Evolutionary conservation across 2,329 filamentous ascomycete genomes (phyloP), one percentile per base, ranked within the genome.

Genomic region (Alternaria sp.): DNA sequence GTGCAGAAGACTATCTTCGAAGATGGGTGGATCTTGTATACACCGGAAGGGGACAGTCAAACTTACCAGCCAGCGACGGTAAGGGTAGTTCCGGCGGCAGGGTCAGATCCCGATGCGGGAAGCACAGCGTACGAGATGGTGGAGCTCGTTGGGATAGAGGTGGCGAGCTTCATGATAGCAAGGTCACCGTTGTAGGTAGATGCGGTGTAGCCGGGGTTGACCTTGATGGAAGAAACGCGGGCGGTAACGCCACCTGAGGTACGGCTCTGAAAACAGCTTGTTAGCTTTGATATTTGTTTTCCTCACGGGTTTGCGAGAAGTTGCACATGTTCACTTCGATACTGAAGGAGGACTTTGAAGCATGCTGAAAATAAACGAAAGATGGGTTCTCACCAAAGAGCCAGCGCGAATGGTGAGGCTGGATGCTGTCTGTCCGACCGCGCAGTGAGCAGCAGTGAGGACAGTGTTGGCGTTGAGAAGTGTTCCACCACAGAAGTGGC

Each of bases 381-480:
- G 9, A 20, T 36, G 20, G 32, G 10, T n/a, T 12, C 46, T 50
- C 20, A 50, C 46, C 40, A 70, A 27, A 30, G 62, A 62, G 53
- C 71, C 71, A 25, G 67, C 64, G 44, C 71, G 71, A 34, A 75
- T 54, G 4, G n/a, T 25, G 28, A 53, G 28, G 27, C 16, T 48
- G 12, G 46, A 50, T 20, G 20, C 30, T 36, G 30, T 38, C 20
- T 38, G 20, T 22, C 58, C 61, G 5, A 64, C 64, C 48, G 62
- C 63, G 62, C 73, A 75, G 64, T 75, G 73, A 61, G 65, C 71
- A 27, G 71, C 71, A 5, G 71, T 73, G 50, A 75, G 44, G 46
- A 75, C 67, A 7, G 73, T 75, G 69, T 70, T 67, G 36, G 60
- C 64, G 63, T 75, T 68, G 46, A 75, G n/a, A 14, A 74, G 62